Percentiles rank a stretch among this genome's conserved stretches.
Conservation (phyloP, 306 rosid species). For the Rosa persica region DNA sequence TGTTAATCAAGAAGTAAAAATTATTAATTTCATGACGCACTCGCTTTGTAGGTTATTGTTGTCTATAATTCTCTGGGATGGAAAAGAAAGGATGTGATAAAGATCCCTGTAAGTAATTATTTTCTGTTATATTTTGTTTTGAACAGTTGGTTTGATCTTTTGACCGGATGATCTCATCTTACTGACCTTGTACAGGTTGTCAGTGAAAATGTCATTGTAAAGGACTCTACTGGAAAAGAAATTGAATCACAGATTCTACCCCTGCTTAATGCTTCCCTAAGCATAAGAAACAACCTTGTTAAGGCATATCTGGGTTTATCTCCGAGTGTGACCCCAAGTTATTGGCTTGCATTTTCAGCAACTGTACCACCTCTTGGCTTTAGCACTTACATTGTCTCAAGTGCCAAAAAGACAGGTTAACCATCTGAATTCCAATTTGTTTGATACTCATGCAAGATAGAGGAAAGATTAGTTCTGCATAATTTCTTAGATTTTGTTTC, state of each 20-base stretch:
- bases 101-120: slow-evolving; percentile 73
- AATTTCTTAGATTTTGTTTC: neutral
- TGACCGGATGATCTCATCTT: neutral
- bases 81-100: slow-evolving; percentile 72
- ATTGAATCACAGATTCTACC: slow-evolving; percentile 76
- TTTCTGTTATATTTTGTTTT: neutral
- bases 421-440: neutral
- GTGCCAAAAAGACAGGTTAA: slow-evolving; percentile 32
- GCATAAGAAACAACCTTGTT: slow-evolving; percentile 49
- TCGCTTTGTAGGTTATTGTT: slow-evolving; percentile 54
- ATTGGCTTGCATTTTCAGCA: slow-evolving; percentile 84
- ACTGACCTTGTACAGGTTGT: slow-evolving; percentile 43
- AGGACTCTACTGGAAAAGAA: slow-evolving; percentile 62
- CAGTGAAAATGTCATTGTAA: slow-evolving; percentile 54
- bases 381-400: slow-evolving; percentile 68
- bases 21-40: slow-evolving; percentile 8
- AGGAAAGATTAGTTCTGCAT: neutral
- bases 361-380: slow-evolving; percentile 84
- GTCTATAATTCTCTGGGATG: slow-evolving; percentile 84
- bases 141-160: neutral
- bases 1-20: slow-evolving; percentile 1
- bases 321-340: slow-evolving; percentile 49
- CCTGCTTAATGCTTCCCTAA: slow-evolving; percentile 40
- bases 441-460: neutral
- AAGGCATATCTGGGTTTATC: slow-evolving; percentile 63